Evolutionary conservation across 2,329 filamentous ascomycete genomes (phyloP).

Genomic region (Aspergillus nomiae): DNA sequence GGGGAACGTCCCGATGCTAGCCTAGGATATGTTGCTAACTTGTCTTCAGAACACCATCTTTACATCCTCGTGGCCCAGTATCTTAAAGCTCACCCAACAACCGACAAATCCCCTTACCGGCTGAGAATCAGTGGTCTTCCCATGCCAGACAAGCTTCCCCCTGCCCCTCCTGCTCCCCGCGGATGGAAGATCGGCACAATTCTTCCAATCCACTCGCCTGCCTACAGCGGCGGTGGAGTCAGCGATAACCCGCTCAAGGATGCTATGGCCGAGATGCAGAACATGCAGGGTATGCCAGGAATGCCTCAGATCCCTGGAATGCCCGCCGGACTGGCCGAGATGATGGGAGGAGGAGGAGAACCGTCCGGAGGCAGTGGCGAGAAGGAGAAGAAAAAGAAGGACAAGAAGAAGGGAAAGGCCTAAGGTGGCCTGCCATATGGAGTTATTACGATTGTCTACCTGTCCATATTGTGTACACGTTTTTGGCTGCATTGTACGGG

Average conservation of each 20-base stretch:
- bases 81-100: conserved; percentile 76
- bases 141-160: conserved; percentile 67
- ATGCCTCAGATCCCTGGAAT: conserved; percentile 46
- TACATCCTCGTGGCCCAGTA: conserved; percentile 78
- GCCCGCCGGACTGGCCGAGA: conserved; percentile 58
- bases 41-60: conserved; percentile 72
- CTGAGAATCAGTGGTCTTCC: conserved; percentile 74
- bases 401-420: conserved; percentile 53
- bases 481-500: conserved; percentile 41
- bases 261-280: conserved; percentile 91
- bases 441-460: conserved; percentile 1
- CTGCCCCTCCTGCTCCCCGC: conserved; percentile 73
- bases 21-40: background rate
- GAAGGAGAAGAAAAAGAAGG: conserved; percentile 51
- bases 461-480: conserved; percentile 21
- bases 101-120: conserved; percentile 68
- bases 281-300: conserved; percentile 46
- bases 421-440: conserved; percentile 19
- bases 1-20: background rate
- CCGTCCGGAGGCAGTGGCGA: conserved; percentile 29
- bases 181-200: conserved; percentile 90
- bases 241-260: conserved; percentile 94
- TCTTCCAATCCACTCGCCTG: conserved; percentile 83
- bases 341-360: conserved; percentile 46
- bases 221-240: conserved; percentile 88